Evolutionary conservation across 495 filamentous ascomycete genomes (phyloP).

Genomic region (Neurospora sp.): DNA sequence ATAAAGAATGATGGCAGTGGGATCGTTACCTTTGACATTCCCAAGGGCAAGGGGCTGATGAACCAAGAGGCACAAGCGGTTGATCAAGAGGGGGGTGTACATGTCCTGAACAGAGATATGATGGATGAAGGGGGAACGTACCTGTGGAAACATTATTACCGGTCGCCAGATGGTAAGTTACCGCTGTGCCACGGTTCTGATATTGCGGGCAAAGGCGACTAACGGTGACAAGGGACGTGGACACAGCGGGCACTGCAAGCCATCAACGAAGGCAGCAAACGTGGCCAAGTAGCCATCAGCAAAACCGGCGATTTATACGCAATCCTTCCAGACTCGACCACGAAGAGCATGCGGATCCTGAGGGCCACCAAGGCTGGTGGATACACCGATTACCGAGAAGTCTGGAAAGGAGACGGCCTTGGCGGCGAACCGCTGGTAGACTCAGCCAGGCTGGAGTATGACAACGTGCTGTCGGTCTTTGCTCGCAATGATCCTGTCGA

Average conservation of each 20-base stretch:
- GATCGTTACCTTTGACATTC: conserved; percentile 30
- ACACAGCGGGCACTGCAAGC: conserved; percentile 17
- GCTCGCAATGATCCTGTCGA: conserved; percentile 10
- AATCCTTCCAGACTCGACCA: conserved; percentile 23
- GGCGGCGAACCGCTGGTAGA: conserved; percentile 32
- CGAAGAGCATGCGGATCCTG: conserved; percentile 20
- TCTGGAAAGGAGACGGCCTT: conserved; percentile 23
- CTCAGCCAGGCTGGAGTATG: conserved; percentile 20
- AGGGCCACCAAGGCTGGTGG: conserved; percentile 16
- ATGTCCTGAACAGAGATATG: conserved; percentile 36
- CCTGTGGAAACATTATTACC: conserved; percentile 39
- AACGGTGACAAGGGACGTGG: conserved; percentile 17
- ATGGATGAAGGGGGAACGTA: conserved; percentile 13
- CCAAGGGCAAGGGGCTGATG: conserved; percentile 30
- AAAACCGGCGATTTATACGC: conserved; percentile 25
- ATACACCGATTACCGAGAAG: conserved; percentile 21
- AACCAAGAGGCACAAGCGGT: conserved; percentile 42
- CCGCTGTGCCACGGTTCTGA: background rate
- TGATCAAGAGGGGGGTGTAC: conserved; percentile 32
- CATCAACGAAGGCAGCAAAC: conserved; percentile 21
- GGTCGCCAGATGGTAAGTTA: conserved; percentile 24
- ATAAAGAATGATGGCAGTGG: conserved; percentile 26
- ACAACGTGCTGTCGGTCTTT: conserved; percentile 30
- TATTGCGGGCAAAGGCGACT: background rate
- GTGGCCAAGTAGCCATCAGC: conserved; percentile 26